Evolutionary conservation across 768 basidiomycete genomes (phyloP).

Genomic region (Boletus sp.): DNA sequence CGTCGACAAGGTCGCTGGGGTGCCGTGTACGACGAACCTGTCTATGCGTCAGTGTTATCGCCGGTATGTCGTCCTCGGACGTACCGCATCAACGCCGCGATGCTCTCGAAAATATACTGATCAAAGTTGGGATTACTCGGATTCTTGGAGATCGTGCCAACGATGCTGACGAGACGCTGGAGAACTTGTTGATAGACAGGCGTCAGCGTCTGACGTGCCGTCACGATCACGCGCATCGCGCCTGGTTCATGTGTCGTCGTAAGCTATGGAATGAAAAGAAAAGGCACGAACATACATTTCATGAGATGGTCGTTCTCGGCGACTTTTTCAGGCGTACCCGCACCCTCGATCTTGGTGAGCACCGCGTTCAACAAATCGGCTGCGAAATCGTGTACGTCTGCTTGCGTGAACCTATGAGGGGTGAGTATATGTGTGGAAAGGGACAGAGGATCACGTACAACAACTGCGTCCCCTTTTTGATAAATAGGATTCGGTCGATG

Average conservation of each 20-base stretch:
- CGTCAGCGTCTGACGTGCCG: constrained; percentile 75
- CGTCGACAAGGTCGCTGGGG: constrained; percentile 58
- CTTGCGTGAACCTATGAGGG: constrained; percentile 71
- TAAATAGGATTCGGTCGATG: constrained; percentile 93
- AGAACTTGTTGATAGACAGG: constrained; percentile 67
- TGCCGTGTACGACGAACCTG: constrained; percentile 80
- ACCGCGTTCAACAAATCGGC: constrained; percentile 67
- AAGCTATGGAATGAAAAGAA: background rate
- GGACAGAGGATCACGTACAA: constrained; percentile 50
- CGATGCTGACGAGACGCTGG: constrained; percentile 73
- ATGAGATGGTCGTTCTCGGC: constrained; percentile 98
- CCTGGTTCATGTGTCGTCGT: constrained; percentile 45
- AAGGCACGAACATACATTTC: constrained; percentile 66
- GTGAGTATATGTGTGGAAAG: background rate
- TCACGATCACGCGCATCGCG: constrained; percentile 90
- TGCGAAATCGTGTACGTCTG: constrained; percentile 85
- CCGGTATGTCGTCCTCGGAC: constrained; percentile 2
- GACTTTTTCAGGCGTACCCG: constrained; percentile 82
- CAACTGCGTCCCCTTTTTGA: constrained; percentile 75
- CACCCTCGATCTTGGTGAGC: constrained; percentile 75
- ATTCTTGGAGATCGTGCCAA: constrained; percentile 89
- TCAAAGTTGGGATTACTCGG: no score
- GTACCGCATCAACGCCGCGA: constrained; percentile 89
- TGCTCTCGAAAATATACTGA: no score
- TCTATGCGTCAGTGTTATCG: background rate